Conservation (phyloP, 768 basidiomycete species). For the Atractiella rhizophila region DNA sequence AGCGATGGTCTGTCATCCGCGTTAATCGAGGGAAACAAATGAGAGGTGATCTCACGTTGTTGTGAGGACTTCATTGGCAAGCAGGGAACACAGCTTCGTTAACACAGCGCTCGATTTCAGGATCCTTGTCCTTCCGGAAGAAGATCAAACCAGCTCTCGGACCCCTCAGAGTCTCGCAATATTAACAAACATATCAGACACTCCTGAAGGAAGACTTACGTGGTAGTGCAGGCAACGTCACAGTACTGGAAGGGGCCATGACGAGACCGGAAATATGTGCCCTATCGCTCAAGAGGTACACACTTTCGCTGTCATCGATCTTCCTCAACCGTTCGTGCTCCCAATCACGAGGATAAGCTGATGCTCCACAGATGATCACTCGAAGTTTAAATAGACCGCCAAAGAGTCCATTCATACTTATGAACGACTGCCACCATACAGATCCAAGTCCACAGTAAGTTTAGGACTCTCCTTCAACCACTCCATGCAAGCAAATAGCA, state of each 20-base stretch:
- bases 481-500: too few relatives aligned
- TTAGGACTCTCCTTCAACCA: too few relatives aligned
- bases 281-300: slow-evolving; percentile 40
- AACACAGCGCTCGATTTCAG: slow-evolving; percentile 84
- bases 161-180: slow-evolving; percentile 89
- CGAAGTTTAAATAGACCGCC: slow-evolving; percentile 83
- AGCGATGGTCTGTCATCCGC: slow-evolving; percentile 68
- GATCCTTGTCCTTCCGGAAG: slow-evolving; percentile 76
- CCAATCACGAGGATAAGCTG: slow-evolving; percentile 96
- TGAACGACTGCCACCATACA: too few relatives aligned
- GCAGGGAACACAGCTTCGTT: slow-evolving; percentile 99
- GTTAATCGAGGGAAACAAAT: too few relatives aligned
- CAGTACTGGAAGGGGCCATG: slow-evolving; percentile 92
- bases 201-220: slow-evolving; percentile 31
- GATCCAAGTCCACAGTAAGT: too few relatives aligned
- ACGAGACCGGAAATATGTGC: slow-evolving; percentile 91
- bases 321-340: slow-evolving; percentile 63
- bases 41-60: slow-evolving; percentile 40
- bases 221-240: slow-evolving; percentile 93
- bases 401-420: too few relatives aligned
- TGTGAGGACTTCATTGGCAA: slow-evolving; percentile 98
- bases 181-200: not conserved
- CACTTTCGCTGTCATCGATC: slow-evolving; percentile 38
- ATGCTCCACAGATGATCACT: slow-evolving; percentile 88
- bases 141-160: slow-evolving; percentile 95